Evolutionary conservation across 768 basidiomycete genomes (phyloP).

Genomic region (Mycena belliarum): DNA sequence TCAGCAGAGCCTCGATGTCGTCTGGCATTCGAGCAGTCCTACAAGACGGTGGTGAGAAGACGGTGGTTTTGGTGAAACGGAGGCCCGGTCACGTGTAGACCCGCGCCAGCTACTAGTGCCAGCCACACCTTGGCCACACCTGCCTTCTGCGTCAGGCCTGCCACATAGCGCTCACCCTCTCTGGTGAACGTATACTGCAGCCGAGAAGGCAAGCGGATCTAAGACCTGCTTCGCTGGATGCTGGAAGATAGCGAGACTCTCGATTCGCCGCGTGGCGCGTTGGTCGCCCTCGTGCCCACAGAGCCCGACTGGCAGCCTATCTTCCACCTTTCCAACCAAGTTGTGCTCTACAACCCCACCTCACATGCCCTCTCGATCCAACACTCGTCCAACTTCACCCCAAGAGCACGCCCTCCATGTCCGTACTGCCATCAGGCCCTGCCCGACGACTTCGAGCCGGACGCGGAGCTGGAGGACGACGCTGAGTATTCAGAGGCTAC

Average conservation of each 20-base stretch:
- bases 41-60: not conserved
- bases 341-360: constrained; percentile 84
- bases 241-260: constrained; percentile 7
- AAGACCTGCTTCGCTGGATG: not conserved
- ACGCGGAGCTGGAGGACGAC: constrained; percentile 29
- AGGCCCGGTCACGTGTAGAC: not conserved
- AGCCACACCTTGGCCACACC: not conserved
- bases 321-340: constrained; percentile 79
- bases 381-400: constrained; percentile 30
- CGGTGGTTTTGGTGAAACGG: not conserved
- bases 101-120: not conserved
- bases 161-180: no score
- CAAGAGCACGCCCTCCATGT: constrained; percentile 43
- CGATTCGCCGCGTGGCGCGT: constrained; percentile 14
- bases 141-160: no score
- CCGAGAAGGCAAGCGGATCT: no score
- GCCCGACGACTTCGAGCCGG: constrained; percentile 43
- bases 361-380: constrained; percentile 80
- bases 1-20: constrained; percentile 1
- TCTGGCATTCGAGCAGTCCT: not conserved
- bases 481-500: constrained; percentile 41
- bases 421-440: constrained; percentile 75
- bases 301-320: constrained; percentile 71
- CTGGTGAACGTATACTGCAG: no score
- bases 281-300: constrained; percentile 18